phyloP scores from a whole-genome alignment of 2,329 filamentous ascomycete genomes.

The Aspergillus cejpii region DNA sequence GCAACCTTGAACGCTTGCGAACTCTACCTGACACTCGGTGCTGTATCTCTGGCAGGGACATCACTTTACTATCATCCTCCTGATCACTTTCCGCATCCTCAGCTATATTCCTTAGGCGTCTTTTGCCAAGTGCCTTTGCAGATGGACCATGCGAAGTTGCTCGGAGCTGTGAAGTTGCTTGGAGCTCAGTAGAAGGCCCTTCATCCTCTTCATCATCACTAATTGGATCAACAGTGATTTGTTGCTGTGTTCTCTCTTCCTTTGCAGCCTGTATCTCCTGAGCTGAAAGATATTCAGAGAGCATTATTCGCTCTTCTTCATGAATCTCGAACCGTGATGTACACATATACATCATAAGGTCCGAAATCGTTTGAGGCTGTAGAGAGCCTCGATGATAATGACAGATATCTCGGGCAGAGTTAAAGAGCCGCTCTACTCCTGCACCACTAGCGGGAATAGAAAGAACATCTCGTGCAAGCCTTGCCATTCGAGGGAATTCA shows the following conservation, averaged over 20 bases:
- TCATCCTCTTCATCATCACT: too few species aligned
- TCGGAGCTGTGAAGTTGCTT: too few species aligned
- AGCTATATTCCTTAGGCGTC: not conserved
- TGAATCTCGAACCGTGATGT: conserved; percentile 4
- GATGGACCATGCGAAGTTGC: not conserved
- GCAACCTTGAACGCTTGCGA: too few species aligned
- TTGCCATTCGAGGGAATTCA: conserved; percentile 2
- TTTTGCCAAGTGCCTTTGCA: not conserved
- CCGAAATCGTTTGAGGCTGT: not conserved
- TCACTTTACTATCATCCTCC: not conserved
- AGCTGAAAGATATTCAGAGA: not conserved
- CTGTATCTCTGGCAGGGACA: too few species aligned
- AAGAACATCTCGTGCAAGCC: too few species aligned
- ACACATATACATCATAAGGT: conserved; percentile 7
- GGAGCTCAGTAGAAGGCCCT: too few species aligned
- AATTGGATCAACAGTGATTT: not conserved
- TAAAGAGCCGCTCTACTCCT: conserved; percentile 7
- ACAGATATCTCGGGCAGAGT: conserved; percentile 7
- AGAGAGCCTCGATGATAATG: conserved; percentile 5
- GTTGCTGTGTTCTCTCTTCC: not conserved
- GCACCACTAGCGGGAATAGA: too few species aligned
- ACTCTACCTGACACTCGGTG: not conserved
- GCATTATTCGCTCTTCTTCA: not conserved
- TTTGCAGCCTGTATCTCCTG: not conserved
- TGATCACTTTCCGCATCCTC: not conserved